A percentile compares a stretch with the other conserved stretches of the same genome.
phyloP scores from a whole-genome alignment of 768 basidiomycete species.

The Gloeopeniophorella convolvens region DNA sequence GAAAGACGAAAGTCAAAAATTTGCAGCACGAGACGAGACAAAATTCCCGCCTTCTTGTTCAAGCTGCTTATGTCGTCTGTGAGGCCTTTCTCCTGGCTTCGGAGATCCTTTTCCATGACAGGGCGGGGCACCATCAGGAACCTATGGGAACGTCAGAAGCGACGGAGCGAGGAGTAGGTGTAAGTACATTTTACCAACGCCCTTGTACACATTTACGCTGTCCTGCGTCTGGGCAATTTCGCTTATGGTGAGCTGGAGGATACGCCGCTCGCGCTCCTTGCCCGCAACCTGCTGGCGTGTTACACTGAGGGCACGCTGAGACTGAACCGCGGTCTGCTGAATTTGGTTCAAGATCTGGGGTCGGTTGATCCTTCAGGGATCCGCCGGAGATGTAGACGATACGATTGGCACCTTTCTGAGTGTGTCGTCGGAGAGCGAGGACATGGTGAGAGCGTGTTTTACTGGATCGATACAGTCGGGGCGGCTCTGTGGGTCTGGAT shows the following conservation, averaged over 20 bases:
- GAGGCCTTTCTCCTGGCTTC: slow-evolving; percentile 72
- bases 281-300: slow-evolving; percentile 67
- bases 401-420: slow-evolving; percentile 54
- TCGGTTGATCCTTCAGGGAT: too few species aligned
- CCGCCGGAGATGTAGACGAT: too few species aligned
- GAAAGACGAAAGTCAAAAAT: too few species aligned
- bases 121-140: slow-evolving; percentile 83
- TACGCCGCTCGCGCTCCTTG: slow-evolving; percentile 86
- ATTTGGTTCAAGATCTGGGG: slow-evolving; percentile 85
- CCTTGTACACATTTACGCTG: slow-evolving; percentile 82
- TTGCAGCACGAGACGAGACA: not conserved
- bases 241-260: slow-evolving; percentile 81
- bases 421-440: slow-evolving; percentile 58
- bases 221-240: slow-evolving; percentile 69
- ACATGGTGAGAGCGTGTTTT: slow-evolving; percentile 21
- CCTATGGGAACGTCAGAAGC: slow-evolving; percentile 39
- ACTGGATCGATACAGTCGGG: not conserved
- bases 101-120: slow-evolving; percentile 72
- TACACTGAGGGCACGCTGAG: slow-evolving; percentile 69
- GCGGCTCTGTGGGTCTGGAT: too few species aligned
- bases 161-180: not conserved
- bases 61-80: slow-evolving; percentile 76
- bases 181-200: slow-evolving; percentile 87
- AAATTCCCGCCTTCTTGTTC: slow-evolving; percentile 67
- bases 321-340: slow-evolving; percentile 83